A percentile compares a stretch with the other conserved stretches of the same genome.
Conservation (phyloP, 2,329 filamentous ascomycete genomes). For the Akanthomyces dipterigenus region DNA sequence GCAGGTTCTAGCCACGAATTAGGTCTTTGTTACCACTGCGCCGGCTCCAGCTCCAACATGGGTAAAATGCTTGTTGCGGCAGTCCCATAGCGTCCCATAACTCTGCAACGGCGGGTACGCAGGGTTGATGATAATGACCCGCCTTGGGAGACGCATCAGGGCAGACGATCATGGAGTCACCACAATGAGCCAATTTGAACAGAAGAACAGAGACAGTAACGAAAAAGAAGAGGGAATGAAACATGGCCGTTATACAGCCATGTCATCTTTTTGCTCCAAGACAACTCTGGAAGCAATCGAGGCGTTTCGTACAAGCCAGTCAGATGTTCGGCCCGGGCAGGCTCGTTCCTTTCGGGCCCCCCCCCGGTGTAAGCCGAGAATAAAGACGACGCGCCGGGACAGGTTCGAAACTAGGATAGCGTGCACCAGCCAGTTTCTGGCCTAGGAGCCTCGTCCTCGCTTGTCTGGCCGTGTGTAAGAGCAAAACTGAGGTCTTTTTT, state of each 20-base stretch:
- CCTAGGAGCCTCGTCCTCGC: neutral
- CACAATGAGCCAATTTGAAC: neutral
- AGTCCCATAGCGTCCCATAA: constrained; percentile 4
- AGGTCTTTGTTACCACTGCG: too few species aligned
- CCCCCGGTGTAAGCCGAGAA: neutral
- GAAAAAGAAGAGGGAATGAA: neutral
- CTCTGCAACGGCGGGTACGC: constrained; percentile 5
- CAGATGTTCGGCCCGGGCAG: neutral
- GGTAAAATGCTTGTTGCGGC: too few species aligned
- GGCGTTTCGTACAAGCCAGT: too few species aligned
- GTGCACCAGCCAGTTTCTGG: neutral
- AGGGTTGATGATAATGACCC: neutral
- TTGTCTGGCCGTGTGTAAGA: too few species aligned
- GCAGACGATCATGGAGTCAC: neutral
- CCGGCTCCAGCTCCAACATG: too few species aligned
- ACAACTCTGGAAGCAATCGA: neutral
- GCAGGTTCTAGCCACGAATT: too few species aligned
- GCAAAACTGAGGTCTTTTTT: neutral
- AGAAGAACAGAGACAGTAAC: too few species aligned
- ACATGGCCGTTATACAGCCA: too few species aligned
- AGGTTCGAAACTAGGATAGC: neutral
- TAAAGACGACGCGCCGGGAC: too few species aligned
- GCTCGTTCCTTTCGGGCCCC: neutral
- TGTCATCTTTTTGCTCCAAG: neutral
- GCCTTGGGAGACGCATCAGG: neutral